phyloP scores from a whole-genome alignment of 345 rosid species.

The Theobroma cacao region DNA sequence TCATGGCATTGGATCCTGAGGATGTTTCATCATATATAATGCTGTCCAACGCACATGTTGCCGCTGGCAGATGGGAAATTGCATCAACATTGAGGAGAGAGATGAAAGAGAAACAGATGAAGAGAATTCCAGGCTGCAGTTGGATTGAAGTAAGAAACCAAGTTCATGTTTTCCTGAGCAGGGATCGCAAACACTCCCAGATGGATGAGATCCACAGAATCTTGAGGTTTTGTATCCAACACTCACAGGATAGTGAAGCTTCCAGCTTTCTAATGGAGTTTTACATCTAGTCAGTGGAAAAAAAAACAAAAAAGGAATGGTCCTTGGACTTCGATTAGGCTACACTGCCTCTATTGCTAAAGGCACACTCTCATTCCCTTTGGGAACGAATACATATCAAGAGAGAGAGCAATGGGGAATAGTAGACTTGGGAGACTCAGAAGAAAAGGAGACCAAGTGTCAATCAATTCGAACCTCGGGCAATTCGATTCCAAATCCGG shows the following conservation, averaged over 20 bases:
- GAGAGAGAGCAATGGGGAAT: neutral
- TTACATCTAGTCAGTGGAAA: neutral
- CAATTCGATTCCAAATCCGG: neutral
- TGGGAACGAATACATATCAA: neutral
- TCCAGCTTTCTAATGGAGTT: constrained; percentile 13
- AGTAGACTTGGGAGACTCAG: neutral
- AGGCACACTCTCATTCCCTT: neutral
- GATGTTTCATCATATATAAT: constrained; percentile 79
- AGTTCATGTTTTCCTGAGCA: constrained; percentile 54
- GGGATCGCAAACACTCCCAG: constrained; percentile 41
- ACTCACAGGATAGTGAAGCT: constrained; percentile 29
- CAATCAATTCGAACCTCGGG: neutral
- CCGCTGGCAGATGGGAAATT: constrained; percentile 59
- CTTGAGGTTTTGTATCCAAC: constrained; percentile 36
- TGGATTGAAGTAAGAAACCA: constrained; percentile 63
- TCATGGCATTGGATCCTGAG: constrained; percentile 60
- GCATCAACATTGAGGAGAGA: constrained; percentile 52
- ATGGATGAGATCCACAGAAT: constrained; percentile 49
- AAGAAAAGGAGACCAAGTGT: neutral
- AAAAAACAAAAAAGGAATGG: neutral
- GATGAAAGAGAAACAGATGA: constrained; percentile 57
- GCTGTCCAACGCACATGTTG: constrained; percentile 78
- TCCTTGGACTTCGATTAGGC: neutral
- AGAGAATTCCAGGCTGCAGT: constrained; percentile 69
- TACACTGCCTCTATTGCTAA: neutral